Base-by-base conservation (phyloP, 73 alveolate species). In the Strombidium stylifer region DNA sequence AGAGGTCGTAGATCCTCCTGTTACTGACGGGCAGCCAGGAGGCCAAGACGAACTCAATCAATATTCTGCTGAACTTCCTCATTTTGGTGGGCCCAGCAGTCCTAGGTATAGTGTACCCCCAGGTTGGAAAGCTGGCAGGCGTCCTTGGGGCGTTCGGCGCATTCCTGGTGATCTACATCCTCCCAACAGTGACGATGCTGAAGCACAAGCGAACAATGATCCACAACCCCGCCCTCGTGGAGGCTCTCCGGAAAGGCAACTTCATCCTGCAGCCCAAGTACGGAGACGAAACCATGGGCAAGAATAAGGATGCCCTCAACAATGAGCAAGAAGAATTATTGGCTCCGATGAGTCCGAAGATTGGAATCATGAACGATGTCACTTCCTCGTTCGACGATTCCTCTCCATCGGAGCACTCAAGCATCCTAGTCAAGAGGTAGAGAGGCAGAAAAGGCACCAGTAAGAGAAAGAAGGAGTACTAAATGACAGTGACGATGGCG, bases 111-210 rank as follows among this genome's bases (percentile, higher is more conserved):
- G 55, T 69, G 21, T 55, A 69, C 57, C 73, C 84, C 0, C 11
- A 69, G 3, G 69, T 69, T 6, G 84, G 82, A 1, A 26, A 5
- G 12, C 32, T 68, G 2, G 51, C 60, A 16, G 82, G 82, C n/a
- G 51, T 52, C 27, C 14, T 68, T 16, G 82, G 82, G 7, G 18
- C 71, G 28, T 44, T 25, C 36, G 31, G 59, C 11, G 82, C 60
- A 16, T 48, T 68, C 12, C 34, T 25, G 14, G 16, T 35, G 28
- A 53, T 68, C 24, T 64, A 46, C 35, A 36, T 64, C 26, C 47
- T 64, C n/a, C 78, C 78, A 3, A 46, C 55, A n/a, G 25, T 32
- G 12, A 57, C 72, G 4, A 26, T 32, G 20, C 19, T 57, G 5
- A 57, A 57, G 35, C 37, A 37, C 18, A n/a, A 16, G 23, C 47